Percentiles rank a stretch among this genome's conserved stretches.
phyloP scores from a whole-genome alignment of 768 basidiomycete species.

The Termitomyces sp. region DNA sequence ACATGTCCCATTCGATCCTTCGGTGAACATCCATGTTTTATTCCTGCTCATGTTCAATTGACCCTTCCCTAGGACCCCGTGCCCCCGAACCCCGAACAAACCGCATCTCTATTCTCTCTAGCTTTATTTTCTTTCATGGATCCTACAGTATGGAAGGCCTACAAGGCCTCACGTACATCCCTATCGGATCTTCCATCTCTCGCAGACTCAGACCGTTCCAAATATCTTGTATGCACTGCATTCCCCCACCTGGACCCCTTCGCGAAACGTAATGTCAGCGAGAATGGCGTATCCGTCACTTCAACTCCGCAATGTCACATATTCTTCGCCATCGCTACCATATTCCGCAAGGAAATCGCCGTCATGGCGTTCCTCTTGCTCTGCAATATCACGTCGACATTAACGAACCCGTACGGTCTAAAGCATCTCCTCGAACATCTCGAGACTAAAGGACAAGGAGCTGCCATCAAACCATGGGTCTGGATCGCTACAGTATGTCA shows the following conservation, averaged over 20 bases:
- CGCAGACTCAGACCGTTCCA: conserved; percentile 48
- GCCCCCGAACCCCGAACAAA: conserved; percentile 41
- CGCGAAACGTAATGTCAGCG: no score
- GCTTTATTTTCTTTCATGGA: conserved; percentile 49
- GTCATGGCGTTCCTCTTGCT: conserved; percentile 21
- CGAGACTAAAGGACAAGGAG: conserved; percentile 41
- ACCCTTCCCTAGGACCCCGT: conserved; percentile 22
- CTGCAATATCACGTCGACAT: conserved; percentile 16
- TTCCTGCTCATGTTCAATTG: background rate
- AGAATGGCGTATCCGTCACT: no score
- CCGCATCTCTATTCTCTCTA: conserved; percentile 35
- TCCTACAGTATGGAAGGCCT: conserved; percentile 39
- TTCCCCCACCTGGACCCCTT: conserved; percentile 15
- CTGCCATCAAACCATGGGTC: conserved; percentile 56
- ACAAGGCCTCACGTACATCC: conserved; percentile 35
- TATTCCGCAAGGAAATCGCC: conserved; percentile 26
- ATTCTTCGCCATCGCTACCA: conserved; percentile 34
- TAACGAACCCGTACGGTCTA: conserved; percentile 30
- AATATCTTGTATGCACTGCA: conserved; percentile 16
- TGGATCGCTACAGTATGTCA: conserved; percentile 42
- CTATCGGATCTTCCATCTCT: conserved; percentile 52
- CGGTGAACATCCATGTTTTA: conserved; percentile 12
- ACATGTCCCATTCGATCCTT: conserved; percentile 51
- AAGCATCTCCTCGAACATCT: conserved; percentile 30
- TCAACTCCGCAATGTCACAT: conserved; percentile 22